These are phyloP conservation scores for Elsinoe fawcettii DNA, from an alignment of 2,329 filamentous ascomycete genomes.

Conservation along the genomic window DNA sequence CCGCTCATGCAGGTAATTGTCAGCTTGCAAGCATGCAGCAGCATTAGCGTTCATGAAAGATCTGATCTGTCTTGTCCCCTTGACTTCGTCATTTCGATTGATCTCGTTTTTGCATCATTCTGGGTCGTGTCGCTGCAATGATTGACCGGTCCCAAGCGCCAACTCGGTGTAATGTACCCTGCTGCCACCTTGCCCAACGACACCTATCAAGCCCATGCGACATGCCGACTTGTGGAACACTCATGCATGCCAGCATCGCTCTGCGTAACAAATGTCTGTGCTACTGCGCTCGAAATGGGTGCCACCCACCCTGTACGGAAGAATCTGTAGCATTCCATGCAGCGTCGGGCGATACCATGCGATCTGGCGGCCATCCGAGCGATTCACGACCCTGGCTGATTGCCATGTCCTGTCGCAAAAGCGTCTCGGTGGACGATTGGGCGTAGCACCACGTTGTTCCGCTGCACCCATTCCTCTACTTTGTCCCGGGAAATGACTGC, in stretches of 20 bases:
- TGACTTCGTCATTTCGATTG: neutral
- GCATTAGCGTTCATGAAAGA: conserved; percentile 2
- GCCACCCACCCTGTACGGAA: neutral
- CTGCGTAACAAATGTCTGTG: neutral
- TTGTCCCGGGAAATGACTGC: conserved; percentile 47
- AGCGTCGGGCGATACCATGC: neutral
- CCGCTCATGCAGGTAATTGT: conserved; percentile 9
- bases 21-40: conserved; percentile 5
- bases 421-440: conserved; percentile 65
- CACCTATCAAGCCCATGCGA: conserved; percentile 3
- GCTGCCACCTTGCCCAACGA: neutral
- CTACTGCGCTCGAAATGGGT: neutral
- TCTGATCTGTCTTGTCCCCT: neutral
- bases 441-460: conserved; percentile 55
- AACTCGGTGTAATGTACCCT: neutral
- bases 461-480: conserved; percentile 59
- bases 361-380: neutral
- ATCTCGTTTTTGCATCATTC: neutral
- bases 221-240: neutral
- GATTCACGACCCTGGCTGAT: conserved; percentile 4
- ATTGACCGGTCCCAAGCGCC: neutral
- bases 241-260: conserved; percentile 7
- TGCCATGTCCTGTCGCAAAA: conserved; percentile 46
- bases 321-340: neutral
- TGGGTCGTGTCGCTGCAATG: neutral